Base-by-base conservation (phyloP, 148 eudicot species). In the Cornus suecica region DNA sequence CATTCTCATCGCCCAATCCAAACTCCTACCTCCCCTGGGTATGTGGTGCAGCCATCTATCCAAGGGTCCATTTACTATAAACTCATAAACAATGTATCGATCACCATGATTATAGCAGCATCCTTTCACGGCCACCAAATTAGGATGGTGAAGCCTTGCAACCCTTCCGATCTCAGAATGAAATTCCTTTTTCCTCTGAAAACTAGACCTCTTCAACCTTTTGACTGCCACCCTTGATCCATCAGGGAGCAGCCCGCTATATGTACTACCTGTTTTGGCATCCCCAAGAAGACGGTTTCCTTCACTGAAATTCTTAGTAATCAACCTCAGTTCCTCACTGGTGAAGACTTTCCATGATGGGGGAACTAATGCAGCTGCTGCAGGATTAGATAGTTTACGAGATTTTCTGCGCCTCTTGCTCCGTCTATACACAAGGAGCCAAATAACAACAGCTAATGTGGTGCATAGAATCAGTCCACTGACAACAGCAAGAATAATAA, bases 31-130 rank as follows among this genome's bases (percentile, higher is more conserved):
- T 22, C 98, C 97, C 82, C 89, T 84, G 15, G 97, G 98, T 69
- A 92, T 83, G 82, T 94, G 97, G 84, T 94, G 95, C 66, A 94
- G 85, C 98, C 98, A 94, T 84, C 93, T 86, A 80, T 92, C 97
- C 65, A 94, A 80, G 16, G 98, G 95, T 29, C 98, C 98, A 84
- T 92, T 89, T 61, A 81, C 89, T 73, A 94, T 84, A 73, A 90
- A 94, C 74, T 94, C 98, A 69, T 92, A 94, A 66, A 92, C 88
- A 37, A 94, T 92, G 83, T 86, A 94, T 52, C 98, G 95, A 82
- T 94, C 92, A 51, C 98, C 97, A 58, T 92, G 98, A 84, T 90
- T 89, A 81, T 92, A 92, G 80, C 97, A 94, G 84, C 97, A 94
- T 74, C 98, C 98, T 82, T 88, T 94, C 32, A 94, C 86, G 80